These are phyloP conservation scores for Phialocephala sp. DNA, from an alignment of 2,329 filamentous ascomycete genomes.

Conservation along the genomic window DNA sequence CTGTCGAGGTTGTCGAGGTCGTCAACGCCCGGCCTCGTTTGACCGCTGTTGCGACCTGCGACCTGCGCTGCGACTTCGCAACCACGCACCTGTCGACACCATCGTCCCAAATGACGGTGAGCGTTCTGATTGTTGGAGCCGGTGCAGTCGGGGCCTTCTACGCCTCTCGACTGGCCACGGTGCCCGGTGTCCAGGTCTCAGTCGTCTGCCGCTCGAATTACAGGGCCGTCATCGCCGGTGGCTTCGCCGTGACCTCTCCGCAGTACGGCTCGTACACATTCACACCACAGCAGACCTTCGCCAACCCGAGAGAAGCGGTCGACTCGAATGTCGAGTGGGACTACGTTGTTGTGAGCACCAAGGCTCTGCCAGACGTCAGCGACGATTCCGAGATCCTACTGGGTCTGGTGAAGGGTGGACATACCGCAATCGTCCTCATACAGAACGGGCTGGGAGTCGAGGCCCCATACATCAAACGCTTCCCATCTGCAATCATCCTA, in stretches of 20 bases:
- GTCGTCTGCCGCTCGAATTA: slow-evolving; percentile 79
- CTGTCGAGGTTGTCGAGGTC: too few relatives aligned
- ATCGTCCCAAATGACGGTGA: slow-evolving; percentile 37
- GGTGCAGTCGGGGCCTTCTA: slow-evolving; percentile 77
- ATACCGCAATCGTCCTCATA: slow-evolving; percentile 39
- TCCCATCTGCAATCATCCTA: slow-evolving; percentile 64
- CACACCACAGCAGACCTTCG: slow-evolving; percentile 64
- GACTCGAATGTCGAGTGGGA: slow-evolving; percentile 48
- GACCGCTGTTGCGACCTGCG: background rate
- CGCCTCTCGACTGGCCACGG: slow-evolving; percentile 68
- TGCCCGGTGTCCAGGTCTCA: slow-evolving; percentile 61
- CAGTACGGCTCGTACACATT: slow-evolving; percentile 73
- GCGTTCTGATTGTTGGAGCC: slow-evolving; percentile 71
- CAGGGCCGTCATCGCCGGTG: slow-evolving; percentile 61
- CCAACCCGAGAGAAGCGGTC: slow-evolving; percentile 55
- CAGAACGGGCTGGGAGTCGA: slow-evolving; percentile 44
- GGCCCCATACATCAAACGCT: slow-evolving; percentile 66
- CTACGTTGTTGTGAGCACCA: slow-evolving; percentile 42
- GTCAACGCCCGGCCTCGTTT: background rate
- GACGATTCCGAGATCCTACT: slow-evolving; percentile 40
- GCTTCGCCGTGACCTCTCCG: slow-evolving; percentile 68
- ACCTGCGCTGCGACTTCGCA: background rate
- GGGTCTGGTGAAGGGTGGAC: slow-evolving; percentile 35
- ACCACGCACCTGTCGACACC: background rate
- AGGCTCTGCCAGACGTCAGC: slow-evolving; percentile 41